These are phyloP conservation scores for Nigrospora oryzae DNA, from an alignment of 2,329 filamentous ascomycete species.

Conservation along the genomic window DNA sequence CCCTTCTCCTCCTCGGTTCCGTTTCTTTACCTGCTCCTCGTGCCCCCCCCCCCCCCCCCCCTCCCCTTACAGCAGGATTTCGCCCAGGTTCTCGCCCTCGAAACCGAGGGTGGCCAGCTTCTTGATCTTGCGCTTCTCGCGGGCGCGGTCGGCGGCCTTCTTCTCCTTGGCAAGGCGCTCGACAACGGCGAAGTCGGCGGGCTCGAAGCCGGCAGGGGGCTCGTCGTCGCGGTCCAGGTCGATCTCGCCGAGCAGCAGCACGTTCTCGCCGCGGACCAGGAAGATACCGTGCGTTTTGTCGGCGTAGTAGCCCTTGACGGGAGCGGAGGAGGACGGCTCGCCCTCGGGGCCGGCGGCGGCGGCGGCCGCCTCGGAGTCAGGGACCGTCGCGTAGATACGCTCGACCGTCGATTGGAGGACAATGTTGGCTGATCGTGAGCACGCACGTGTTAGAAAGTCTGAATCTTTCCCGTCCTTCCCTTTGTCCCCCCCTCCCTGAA, in stretches of 20 bases:
- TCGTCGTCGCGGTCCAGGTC: constrained; percentile 95
- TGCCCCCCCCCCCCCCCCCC: neutral
- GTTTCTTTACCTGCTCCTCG: neutral
- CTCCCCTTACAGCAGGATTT: constrained; percentile 54
- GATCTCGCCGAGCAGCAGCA: constrained; percentile 90
- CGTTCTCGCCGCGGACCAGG: constrained; percentile 91
- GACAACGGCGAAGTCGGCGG: constrained; percentile 60
- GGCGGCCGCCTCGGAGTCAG: constrained; percentile 19
- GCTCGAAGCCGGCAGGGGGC: constrained; percentile 58
- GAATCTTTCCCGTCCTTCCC: neutral
- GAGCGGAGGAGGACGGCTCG: constrained; percentile 11
- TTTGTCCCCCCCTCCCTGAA: neutral
- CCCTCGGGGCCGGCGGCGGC: neutral
- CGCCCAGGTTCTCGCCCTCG: constrained; percentile 75
- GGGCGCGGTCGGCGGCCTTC: constrained; percentile 58
- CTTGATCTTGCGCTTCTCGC: constrained; percentile 63
- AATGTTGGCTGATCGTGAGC: constrained; percentile 66
- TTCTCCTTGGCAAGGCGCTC: constrained; percentile 65
- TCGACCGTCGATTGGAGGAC: constrained; percentile 91
- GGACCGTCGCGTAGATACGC: constrained; percentile 57
- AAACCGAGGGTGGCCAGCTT: constrained; percentile 75
- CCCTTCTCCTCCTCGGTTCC: neutral
- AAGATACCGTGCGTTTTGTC: constrained; percentile 83
- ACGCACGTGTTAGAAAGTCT: neutral
- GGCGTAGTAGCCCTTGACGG: constrained; percentile 54